These are phyloP conservation scores for Aureobasidium sp. DNA, from an alignment of 2,329 filamentous ascomycete genomes.

Conservation along the genomic window DNA sequence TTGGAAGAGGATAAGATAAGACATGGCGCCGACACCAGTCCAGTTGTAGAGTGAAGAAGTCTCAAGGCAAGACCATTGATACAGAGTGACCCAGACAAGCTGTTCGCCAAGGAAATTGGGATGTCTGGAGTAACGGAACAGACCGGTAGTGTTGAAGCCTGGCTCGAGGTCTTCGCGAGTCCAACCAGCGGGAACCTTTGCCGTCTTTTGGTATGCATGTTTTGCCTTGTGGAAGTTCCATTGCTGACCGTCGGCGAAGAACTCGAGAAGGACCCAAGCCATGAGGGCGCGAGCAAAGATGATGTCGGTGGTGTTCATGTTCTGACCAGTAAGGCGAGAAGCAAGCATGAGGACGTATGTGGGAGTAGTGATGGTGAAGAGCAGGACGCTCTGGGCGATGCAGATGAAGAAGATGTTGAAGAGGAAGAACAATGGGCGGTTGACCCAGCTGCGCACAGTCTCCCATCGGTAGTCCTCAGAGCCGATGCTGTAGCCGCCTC, in stretches of 20 bases:
- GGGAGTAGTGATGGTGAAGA: slow-evolving; percentile 71
- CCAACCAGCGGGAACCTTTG: slow-evolving; percentile 56
- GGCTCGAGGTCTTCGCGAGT: slow-evolving; percentile 72
- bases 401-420: slow-evolving; percentile 90
- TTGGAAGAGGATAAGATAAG: slow-evolving; percentile 77
- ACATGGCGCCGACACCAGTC: slow-evolving; percentile 62
- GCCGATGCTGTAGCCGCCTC: slow-evolving; percentile 80
- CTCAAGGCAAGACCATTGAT: slow-evolving; percentile 77
- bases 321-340: slow-evolving; percentile 52
- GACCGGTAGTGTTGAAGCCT: slow-evolving; percentile 75
- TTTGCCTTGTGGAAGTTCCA: slow-evolving; percentile 88
- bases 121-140: slow-evolving; percentile 85
- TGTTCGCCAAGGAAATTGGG: slow-evolving; percentile 95
- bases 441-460: slow-evolving; percentile 61
- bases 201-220: slow-evolving; percentile 63
- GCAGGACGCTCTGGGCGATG: slow-evolving; percentile 63
- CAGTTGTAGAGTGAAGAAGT: slow-evolving; percentile 69
- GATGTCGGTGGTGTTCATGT: slow-evolving; percentile 48
- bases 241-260: slow-evolving; percentile 84
- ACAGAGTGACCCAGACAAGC: slow-evolving; percentile 77
- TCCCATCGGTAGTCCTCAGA: slow-evolving; percentile 95
- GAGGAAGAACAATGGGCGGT: slow-evolving; percentile 63
- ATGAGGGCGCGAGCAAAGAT: slow-evolving; percentile 51
- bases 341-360: slow-evolving; percentile 74
- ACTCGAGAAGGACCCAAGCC: slow-evolving; percentile 58